A percentile compares a stretch with the other conserved stretches of the same genome.
Evolutionary conservation across 2,329 filamentous ascomycete genomes (phyloP).

Genomic region (Xylariales sp.): DNA sequence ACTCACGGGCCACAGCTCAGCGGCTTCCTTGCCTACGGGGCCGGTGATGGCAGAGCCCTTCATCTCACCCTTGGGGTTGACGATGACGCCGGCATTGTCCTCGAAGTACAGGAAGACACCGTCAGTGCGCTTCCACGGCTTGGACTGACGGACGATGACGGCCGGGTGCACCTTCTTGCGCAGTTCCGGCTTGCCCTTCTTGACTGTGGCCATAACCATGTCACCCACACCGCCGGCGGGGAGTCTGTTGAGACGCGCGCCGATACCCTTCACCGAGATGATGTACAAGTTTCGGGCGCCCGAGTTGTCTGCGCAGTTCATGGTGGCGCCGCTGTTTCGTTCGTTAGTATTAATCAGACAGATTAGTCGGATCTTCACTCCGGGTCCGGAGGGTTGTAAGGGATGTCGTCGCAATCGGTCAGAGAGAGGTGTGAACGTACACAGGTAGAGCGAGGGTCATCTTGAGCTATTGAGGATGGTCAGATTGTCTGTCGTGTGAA

Average conservation of each 20-base stretch:
- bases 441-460: conserved; percentile 99
- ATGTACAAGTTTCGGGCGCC: conserved; percentile 99
- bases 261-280: conserved; percentile 98
- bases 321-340: conserved; percentile 78
- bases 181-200: conserved; percentile 99
- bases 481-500: no score
- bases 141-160: conserved; percentile 97
- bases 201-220: conserved; percentile 99
- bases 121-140: conserved; percentile 98
- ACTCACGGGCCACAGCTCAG: conserved; percentile 97
- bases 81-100: conserved; percentile 98
- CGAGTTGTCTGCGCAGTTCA: conserved; percentile 99
- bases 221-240: conserved; percentile 97
- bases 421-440: conserved; percentile 57
- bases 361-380: no score
- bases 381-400: background rate
- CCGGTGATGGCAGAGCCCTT: conserved; percentile 99
- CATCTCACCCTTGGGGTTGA: conserved; percentile 99
- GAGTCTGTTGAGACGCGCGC: conserved; percentile 94
- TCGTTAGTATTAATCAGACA: conserved; percentile 6
- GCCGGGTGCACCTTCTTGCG: conserved; percentile 99
- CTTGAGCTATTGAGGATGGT: no score
- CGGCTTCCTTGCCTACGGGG: conserved; percentile 98
- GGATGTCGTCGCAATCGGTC: conserved; percentile 3
- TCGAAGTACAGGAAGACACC: conserved; percentile 99